Percentiles rank a stretch among this genome's conserved stretches.
phyloP scores from a whole-genome alignment of 768 basidiomycete species.

The Leccinum aurantiacum region DNA sequence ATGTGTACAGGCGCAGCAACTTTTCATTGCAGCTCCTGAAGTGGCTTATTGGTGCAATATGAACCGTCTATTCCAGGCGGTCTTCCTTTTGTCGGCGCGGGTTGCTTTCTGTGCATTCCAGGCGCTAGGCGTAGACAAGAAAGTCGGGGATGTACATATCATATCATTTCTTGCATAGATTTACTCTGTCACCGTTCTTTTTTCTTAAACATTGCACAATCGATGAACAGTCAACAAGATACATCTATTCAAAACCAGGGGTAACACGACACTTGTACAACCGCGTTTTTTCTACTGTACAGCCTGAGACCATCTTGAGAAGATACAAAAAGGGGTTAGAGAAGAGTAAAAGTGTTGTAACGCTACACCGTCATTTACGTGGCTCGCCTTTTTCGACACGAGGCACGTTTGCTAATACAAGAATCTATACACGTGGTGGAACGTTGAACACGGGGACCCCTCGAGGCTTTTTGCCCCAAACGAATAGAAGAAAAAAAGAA shows the following conservation, averaged over 20 bases:
- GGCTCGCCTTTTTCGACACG: background rate
- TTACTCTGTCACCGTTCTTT: background rate
- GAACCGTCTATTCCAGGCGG: slow-evolving; percentile 8
- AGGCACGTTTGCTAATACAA: background rate
- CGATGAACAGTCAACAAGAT: no score
- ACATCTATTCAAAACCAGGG: no score
- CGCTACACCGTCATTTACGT: background rate
- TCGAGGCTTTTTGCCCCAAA: background rate
- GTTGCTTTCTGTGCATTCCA: background rate
- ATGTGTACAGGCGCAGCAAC: slow-evolving; percentile 35
- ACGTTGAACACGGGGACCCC: background rate
- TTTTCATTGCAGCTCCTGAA: slow-evolving; percentile 33
- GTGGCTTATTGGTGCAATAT: slow-evolving; percentile 32
- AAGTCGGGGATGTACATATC: slow-evolving; percentile 2
- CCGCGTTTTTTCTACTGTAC: background rate
- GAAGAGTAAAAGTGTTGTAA: no score
- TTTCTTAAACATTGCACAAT: background rate
- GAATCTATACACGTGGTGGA: background rate
- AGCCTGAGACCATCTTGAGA: background rate
- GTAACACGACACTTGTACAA: no score
- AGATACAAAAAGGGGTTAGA: no score
- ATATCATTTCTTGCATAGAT: background rate
- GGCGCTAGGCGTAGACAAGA: slow-evolving; percentile 9
- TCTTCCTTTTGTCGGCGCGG: slow-evolving; percentile 12
- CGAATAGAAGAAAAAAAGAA: background rate